These are phyloP conservation scores for Westerdykella sp. DNA, from an alignment of 2,329 filamentous ascomycete species.

Conservation along the genomic window DNA sequence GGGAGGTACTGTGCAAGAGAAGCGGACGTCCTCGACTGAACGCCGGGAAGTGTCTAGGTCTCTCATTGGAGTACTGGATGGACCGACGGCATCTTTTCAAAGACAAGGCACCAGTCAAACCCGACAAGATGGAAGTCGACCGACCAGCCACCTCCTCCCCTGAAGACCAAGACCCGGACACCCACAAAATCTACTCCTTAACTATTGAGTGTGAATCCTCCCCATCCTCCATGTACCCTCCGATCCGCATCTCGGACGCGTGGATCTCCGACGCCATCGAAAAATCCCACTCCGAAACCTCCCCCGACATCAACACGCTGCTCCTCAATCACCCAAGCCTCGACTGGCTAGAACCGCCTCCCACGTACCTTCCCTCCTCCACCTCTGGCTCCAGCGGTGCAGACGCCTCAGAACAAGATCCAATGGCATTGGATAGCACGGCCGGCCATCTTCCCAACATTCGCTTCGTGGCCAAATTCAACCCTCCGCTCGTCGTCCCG, in stretches of 20 bases:
- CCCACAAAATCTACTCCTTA: slow-evolving; percentile 57
- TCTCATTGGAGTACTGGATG: slow-evolving; percentile 74
- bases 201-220: slow-evolving; percentile 57
- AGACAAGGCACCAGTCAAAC: slow-evolving; percentile 30
- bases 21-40: slow-evolving; percentile 70
- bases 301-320: slow-evolving; percentile 37
- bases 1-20: slow-evolving; percentile 60
- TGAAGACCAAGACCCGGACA: slow-evolving; percentile 33
- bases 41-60: slow-evolving; percentile 57
- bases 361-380: slow-evolving; percentile 46
- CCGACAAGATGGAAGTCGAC: slow-evolving; percentile 33
- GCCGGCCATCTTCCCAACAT: slow-evolving; percentile 59
- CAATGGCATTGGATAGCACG: slow-evolving; percentile 51
- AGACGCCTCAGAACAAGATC: slow-evolving; percentile 40
- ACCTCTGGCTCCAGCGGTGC: slow-evolving; percentile 1
- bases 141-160: slow-evolving; percentile 12
- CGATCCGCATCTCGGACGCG: slow-evolving; percentile 63
- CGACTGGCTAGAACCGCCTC: slow-evolving; percentile 69
- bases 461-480: slow-evolving; percentile 67
- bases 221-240: slow-evolving; percentile 45
- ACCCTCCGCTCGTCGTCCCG: slow-evolving; percentile 67
- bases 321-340: slow-evolving; percentile 42
- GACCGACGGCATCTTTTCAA: slow-evolving; percentile 48
- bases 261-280: slow-evolving; percentile 67
- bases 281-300: slow-evolving; percentile 44